Evolutionary conservation across 768 basidiomycete genomes (phyloP), one percentile per base, ranked within the genome.

Genomic region (Rhodotorula sphaerocarpa): DNA sequence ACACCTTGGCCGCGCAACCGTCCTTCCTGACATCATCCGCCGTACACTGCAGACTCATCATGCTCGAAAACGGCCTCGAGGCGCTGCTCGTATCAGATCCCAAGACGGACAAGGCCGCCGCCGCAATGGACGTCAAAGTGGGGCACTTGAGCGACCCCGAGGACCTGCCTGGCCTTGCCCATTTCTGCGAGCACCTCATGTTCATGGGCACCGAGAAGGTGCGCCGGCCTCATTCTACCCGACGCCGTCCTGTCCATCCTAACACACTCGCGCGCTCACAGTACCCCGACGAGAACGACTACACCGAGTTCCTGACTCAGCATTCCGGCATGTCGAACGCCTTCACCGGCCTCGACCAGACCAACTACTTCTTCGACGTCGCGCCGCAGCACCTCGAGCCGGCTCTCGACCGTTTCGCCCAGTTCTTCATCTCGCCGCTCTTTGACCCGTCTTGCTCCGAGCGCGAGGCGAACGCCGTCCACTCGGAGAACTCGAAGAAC

Each of bases 401-500:
- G 50, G 73, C 72, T 1, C 69, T 74, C 42, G 70, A 74, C 50
- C 74, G 75, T 23, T 76, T 79, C 71, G 74, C 78, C 14, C 78
- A 77, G 18, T 99, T 99, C 78, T 97, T 99, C 77, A 88, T 88
- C 70, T 86, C 84, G 23, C 95, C 95, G 0, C 79, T 92, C 45
- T 97, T 99, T 72, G 75, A 84, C 10, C 83, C 87, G 0, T 87
- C 86, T 6, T 88, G 89, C 73, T 90, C 90, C 2, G 80, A 83
- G 34, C 83, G 90, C 41, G 95, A 99, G 76, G 81, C 96, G 64
- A 90, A 90, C 70, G 95, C 95, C 3, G 92, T 99, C 39, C 86
- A 99, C 73, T 96, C 91, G 0, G 95, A 99, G 73, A 86, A 97
- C 80, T 88, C 88, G 78, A 97, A 96, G 79, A 99, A 97, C 73